Base-by-base conservation (phyloP, 2,329 filamentous ascomycete genomes). In the Cladosporium sp. region DNA sequence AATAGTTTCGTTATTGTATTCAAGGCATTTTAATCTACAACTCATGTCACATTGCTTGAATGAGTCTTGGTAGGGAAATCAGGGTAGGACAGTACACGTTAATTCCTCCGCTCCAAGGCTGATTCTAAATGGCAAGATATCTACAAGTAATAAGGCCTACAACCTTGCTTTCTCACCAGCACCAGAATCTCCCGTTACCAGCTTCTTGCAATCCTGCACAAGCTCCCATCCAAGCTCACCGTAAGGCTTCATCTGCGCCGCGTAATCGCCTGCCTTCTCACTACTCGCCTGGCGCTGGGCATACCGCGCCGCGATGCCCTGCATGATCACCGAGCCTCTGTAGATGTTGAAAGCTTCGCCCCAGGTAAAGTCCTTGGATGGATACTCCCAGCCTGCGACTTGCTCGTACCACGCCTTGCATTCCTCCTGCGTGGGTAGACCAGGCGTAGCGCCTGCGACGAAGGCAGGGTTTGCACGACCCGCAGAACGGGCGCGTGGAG, bases 231-330 rank as follows among this genome's bases (percentile, higher is more conserved):
- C 88, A 61, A 86, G 77, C 68, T 89, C 78, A 0, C 86, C 90
- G 74, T 92, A 81, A 18, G 87, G 84, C 40, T 74, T 77, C 71
- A 88, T 84, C 67, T 82, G 80, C 50, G 73, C 73, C 1, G 79
- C 89, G 69, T 95, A 88, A 37, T 83, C 78, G 59, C 77, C 80
- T 6, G 93, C 93, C 66, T 86, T 81, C 52, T 82, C 86, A 68
- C 89, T 96, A 70, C 90, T 96, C 32, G 93, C 93, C 77, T 97
- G 92, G 43, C 92, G 76, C 42, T 80, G 73, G 20, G 93, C 93
- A 68, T 87, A 87, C 56, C 93, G 76, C 43, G 93, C 93, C 43
- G 91, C 91, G 66, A 99, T 97, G 3, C 93, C 93, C 74, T 99
- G 93, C 84, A 76, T 81, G 64, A 85, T 84, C 36, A 85, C 74